Percentiles rank a stretch among this genome's conserved stretches.
phyloP scores from a whole-genome alignment of 2,329 filamentous ascomycete species.

The Fonsecaea monophora region DNA sequence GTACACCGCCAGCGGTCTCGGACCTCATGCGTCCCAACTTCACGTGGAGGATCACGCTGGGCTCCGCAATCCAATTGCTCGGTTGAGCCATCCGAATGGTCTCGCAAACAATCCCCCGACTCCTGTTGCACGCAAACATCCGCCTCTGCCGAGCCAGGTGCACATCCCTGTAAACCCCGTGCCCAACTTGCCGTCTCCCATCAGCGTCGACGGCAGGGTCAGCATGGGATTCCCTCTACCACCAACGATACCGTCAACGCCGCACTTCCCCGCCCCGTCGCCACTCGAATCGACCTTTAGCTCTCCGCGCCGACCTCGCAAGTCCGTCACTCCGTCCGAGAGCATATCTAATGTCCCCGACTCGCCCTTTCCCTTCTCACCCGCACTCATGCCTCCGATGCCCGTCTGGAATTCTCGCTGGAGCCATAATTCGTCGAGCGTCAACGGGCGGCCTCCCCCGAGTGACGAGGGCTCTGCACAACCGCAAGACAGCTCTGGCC shows the following conservation, averaged over 20 bases:
- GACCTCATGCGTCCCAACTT: constrained; percentile 3
- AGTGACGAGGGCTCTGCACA: neutral
- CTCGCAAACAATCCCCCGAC: constrained; percentile 28
- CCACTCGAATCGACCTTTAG: constrained; percentile 18
- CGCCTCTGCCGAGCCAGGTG: neutral
- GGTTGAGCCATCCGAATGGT: constrained; percentile 20
- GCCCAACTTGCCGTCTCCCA: constrained; percentile 11
- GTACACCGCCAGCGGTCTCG: neutral
- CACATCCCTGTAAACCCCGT: neutral
- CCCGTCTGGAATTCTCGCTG: constrained; percentile 25
- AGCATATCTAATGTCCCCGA: constrained; percentile 33
- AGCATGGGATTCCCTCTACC: constrained; percentile 12
- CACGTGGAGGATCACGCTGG: neutral
- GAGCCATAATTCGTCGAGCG: constrained; percentile 32
- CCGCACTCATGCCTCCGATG: constrained; percentile 12
- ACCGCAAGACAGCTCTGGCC: neutral
- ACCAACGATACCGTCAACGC: constrained; percentile 12
- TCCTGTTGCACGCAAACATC: neutral
- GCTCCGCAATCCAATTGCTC: neutral
- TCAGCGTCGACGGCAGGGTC: neutral
- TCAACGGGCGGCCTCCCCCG: neutral
- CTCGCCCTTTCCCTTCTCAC: constrained; percentile 27
- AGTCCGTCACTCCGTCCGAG: constrained; percentile 34
- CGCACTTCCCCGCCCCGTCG: constrained; percentile 18
- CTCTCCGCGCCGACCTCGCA: constrained; percentile 17